Percentiles rank a stretch among this genome's conserved stretches.
Evolutionary conservation across 2,329 filamentous ascomycete genomes (phyloP).

Genomic region (Tetracladium maxilliforme): DNA sequence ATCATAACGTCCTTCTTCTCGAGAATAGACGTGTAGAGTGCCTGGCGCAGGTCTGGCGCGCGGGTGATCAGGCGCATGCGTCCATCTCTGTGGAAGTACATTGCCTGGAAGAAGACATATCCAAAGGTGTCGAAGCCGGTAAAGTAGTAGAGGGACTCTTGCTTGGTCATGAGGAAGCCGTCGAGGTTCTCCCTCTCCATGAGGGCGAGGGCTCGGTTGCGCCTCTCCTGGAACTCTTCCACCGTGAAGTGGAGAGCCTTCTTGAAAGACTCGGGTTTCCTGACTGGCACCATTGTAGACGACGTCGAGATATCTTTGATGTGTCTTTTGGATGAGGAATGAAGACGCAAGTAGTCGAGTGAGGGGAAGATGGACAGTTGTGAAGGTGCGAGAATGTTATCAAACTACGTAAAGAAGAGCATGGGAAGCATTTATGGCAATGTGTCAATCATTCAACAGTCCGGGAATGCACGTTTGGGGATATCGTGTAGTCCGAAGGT

Average conservation of each 20-base stretch:
- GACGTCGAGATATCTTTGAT: too few species aligned
- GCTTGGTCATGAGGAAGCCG: slow-evolving; percentile 18
- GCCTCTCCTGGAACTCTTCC: slow-evolving; percentile 11
- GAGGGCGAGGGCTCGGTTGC: slow-evolving; percentile 10
- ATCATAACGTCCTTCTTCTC: slow-evolving; percentile 6
- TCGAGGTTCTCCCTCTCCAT: slow-evolving; percentile 17
- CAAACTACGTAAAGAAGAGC: too few species aligned
- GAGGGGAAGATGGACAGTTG: too few species aligned
- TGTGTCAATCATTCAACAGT: too few species aligned
- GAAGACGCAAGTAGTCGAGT: too few species aligned
- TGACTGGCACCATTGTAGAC: slow-evolving; percentile 4
- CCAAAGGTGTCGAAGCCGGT: slow-evolving; percentile 18
- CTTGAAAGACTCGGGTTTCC: slow-evolving; percentile 12
- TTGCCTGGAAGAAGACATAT: slow-evolving; percentile 20
- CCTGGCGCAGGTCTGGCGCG: slow-evolving; percentile 15
- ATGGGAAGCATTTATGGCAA: too few species aligned
- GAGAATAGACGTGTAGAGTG: slow-evolving; percentile 15
- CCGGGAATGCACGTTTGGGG: too few species aligned
- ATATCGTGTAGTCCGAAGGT: too few species aligned
- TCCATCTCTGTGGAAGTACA: slow-evolving; percentile 18
- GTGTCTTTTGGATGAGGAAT: too few species aligned
- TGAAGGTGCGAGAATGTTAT: too few species aligned
- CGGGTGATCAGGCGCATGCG: slow-evolving; percentile 16
- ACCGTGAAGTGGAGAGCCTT: slow-evolving; percentile 14
- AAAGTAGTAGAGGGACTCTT: slow-evolving; percentile 16